These are phyloP conservation scores for Pichia cabralensis DNA, from an alignment of 805 yeast species.

Conservation along the genomic window DNA sequence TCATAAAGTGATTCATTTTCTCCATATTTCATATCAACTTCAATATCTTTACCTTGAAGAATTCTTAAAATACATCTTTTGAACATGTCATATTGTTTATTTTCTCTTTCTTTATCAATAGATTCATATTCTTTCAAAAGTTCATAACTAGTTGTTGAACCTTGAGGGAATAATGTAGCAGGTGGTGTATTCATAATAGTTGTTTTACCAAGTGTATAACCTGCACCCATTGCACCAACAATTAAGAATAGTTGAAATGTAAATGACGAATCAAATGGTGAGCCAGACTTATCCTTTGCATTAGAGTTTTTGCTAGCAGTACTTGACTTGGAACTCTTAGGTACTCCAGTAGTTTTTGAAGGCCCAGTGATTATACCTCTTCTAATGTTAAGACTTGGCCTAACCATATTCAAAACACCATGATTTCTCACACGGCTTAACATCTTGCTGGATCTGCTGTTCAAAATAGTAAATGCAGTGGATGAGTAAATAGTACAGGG, in stretches of 20 bases:
- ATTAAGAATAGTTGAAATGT: constrained; percentile 20
- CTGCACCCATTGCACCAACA: constrained; percentile 26
- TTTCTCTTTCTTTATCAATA: constrained; percentile 7
- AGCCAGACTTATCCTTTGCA: not conserved
- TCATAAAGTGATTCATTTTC: constrained; percentile 7
- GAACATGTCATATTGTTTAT: constrained; percentile 16
- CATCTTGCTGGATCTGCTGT: too few relatives aligned
- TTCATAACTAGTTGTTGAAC: constrained; percentile 16
- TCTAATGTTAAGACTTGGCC: too few relatives aligned
- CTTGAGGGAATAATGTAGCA: constrained; percentile 20
- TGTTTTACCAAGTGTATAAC: constrained; percentile 23
- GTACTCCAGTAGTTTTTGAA: too few relatives aligned
- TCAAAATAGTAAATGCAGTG: too few relatives aligned
- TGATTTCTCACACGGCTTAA: too few relatives aligned
- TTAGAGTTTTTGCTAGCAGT: too few relatives aligned
- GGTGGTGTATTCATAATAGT: constrained; percentile 19
- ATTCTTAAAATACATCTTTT: constrained; percentile 20
- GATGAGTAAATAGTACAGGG: too few relatives aligned
- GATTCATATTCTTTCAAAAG: constrained; percentile 12
- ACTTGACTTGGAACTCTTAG: too few relatives aligned
- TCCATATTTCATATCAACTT: constrained; percentile 14
- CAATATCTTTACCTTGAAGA: constrained; percentile 14
- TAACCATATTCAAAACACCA: too few relatives aligned
- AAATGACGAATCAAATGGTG: constrained; percentile 17
- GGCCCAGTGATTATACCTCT: constrained; percentile 5